Evolutionary conservation across 768 basidiomycete species (phyloP), one percentile per base, ranked within the genome.

Genomic region (Jaapia argillacea): DNA sequence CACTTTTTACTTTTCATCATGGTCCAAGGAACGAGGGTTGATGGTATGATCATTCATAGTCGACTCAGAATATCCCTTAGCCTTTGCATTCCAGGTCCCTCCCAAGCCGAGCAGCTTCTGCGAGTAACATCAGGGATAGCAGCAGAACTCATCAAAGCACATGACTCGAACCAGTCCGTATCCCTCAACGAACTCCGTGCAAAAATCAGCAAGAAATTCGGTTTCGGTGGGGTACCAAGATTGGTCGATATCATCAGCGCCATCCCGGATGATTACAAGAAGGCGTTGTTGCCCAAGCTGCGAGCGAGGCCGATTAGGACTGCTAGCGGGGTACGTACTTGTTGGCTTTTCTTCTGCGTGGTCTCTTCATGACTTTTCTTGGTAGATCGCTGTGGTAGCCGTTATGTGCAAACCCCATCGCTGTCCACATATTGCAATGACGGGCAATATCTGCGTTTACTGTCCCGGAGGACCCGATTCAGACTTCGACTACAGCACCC

Each of bases 401-500:
- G 94, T 99, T n/a, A 99, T 99, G 96, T 94, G 92, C 69, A 99
- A 98, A 58, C 96, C 96, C 1, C 96, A 99, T 70, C 78, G 96
- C 43, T 99, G 96, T 70, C 96, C 96, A 3, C 96, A 99, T 66
- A 98, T 99, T 44, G 96, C 96, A 5, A 96, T 99, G 90, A 99
- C 96, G 0, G 96, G 96, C 23, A 99, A 99, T 55, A 98, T 99
- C 45, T 99, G 96, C 65, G 96, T 99, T 83, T 97, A 98, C 60
- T 99, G 96, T 58, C 96, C 96, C 4, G 96, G 96, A 45, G 96
- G 96, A 14, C 96, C 96, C 3, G 96, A 99, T 62, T 98, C 96
- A 1, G 96, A 99, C 63, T 99, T 99, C 51, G 96, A 99, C 59
- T 99, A 99, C 57, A 97, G 93, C 51, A 99, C 96, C 5, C 96